Evolutionary conservation across 2,329 filamentous ascomycete genomes (phyloP).

Genomic region (Chrysosporium queenslandicum): DNA sequence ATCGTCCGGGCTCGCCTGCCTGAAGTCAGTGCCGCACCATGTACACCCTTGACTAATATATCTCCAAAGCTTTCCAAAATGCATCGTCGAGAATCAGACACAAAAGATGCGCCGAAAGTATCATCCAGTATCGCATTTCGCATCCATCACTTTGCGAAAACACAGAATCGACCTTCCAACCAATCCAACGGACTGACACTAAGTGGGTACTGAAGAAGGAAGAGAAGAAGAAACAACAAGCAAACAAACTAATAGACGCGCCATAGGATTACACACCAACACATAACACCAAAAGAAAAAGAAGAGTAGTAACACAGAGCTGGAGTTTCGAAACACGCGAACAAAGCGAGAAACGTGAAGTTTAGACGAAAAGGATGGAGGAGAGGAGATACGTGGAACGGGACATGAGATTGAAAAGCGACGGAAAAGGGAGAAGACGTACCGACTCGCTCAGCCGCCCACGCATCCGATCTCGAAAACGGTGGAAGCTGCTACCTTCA

Average conservation of each 20-base stretch:
- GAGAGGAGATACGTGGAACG: no score
- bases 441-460: conserved; percentile 13
- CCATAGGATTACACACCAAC: background rate
- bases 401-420: background rate
- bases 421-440: conserved; percentile 15
- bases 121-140: background rate
- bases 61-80: conserved; percentile 14
- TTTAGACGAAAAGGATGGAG: background rate
- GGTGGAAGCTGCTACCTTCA: conserved; percentile 12
- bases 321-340: background rate
- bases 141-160: background rate
- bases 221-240: no score
- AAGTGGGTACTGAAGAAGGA: no score
- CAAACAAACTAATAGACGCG: background rate
- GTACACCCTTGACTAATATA: background rate
- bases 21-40: conserved; percentile 18
- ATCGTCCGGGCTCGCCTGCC: conserved; percentile 50
- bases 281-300: background rate
- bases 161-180: no score
- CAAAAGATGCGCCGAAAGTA: background rate
- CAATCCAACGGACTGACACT: no score
- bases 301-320: background rate
- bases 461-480: conserved; percentile 12
- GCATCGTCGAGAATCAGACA: conserved; percentile 10
- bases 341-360: background rate